phyloP scores from a whole-genome alignment of 371 early-diverging fungal species.

The Quaeritorhiza haematococci region DNA sequence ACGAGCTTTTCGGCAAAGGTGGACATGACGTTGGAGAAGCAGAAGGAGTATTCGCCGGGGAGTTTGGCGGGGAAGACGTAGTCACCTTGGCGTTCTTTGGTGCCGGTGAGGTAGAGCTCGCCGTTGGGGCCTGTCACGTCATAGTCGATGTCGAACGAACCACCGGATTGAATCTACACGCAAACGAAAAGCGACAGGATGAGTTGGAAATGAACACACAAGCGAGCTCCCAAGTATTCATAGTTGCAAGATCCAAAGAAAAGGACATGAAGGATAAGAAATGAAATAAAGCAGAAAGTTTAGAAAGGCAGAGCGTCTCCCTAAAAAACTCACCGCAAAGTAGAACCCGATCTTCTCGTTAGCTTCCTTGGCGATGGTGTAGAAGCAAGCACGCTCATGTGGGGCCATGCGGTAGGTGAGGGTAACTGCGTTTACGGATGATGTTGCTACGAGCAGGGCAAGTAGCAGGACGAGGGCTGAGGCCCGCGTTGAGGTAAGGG shows the following conservation, averaged over 20 bases:
- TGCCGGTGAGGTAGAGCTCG: conserved; percentile 59
- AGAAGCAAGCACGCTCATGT: conserved; percentile 81
- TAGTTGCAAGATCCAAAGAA: background rate
- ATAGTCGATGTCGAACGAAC: conserved; percentile 88
- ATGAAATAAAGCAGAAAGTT: too few relatives aligned
- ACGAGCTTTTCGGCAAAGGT: conserved; percentile 75
- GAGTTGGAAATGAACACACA: too few relatives aligned
- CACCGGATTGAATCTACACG: conserved; percentile 81
- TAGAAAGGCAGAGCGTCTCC: too few relatives aligned
- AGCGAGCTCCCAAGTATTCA: too few relatives aligned
- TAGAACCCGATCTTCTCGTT: conserved; percentile 84
- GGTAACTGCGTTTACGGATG: conserved; percentile 53
- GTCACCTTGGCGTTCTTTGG: conserved; percentile 86
- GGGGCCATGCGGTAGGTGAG: conserved; percentile 84
- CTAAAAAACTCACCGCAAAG: conserved; percentile 93
- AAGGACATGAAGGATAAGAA: too few relatives aligned
- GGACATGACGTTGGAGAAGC: conserved; percentile 87
- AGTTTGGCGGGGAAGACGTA: conserved; percentile 76
- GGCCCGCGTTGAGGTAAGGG: too few relatives aligned
- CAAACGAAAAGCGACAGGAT: background rate
- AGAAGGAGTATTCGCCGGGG: conserved; percentile 85
- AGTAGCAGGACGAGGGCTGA: too few relatives aligned
- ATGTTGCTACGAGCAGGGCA: too few relatives aligned
- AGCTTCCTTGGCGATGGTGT: conserved; percentile 53
- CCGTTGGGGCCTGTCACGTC: conserved; percentile 64